Evolutionary conservation across 805 yeast genomes (phyloP).

Genomic region (Candida sonorensis): DNA sequence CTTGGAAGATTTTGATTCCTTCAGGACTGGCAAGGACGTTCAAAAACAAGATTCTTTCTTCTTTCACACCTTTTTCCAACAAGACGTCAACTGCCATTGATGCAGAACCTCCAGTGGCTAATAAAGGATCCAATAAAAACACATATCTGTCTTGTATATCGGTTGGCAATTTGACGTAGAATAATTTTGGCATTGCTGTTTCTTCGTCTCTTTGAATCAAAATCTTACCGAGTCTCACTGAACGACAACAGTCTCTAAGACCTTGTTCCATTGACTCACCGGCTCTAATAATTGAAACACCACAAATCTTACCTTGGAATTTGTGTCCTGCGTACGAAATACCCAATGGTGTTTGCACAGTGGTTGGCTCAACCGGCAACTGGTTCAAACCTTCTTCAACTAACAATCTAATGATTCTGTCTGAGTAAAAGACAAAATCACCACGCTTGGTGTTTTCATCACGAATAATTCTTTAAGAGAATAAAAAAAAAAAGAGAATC

Average conservation of each 20-base stretch:
- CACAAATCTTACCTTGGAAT: slow-evolving; percentile 91
- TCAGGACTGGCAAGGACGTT: slow-evolving; percentile 93
- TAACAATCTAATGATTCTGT: slow-evolving; percentile 84
- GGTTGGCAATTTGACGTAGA: slow-evolving; percentile 89
- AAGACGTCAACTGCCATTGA: slow-evolving; percentile 94
- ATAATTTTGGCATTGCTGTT: slow-evolving; percentile 86
- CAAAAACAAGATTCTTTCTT: slow-evolving; percentile 81
- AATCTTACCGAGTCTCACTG: slow-evolving; percentile 94
- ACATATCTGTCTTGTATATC: slow-evolving; percentile 87
- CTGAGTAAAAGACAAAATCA: slow-evolving; percentile 92
- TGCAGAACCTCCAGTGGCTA: slow-evolving; percentile 99
- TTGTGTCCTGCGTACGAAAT: slow-evolving; percentile 66
- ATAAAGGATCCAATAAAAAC: slow-evolving; percentile 90
- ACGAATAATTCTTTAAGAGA: slow-evolving; percentile 73
- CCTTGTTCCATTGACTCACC: slow-evolving; percentile 99
- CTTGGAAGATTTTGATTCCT: slow-evolving; percentile 75
- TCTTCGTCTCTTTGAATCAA: slow-evolving; percentile 97
- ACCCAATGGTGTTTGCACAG: slow-evolving; percentile 73
- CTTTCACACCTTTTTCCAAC: slow-evolving; percentile 77
- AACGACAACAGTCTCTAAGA: slow-evolving; percentile 91
- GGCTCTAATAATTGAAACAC: slow-evolving; percentile 96
- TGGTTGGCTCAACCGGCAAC: slow-evolving; percentile 71
- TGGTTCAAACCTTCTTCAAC: slow-evolving; percentile 96
- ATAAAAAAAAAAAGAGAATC: background rate
- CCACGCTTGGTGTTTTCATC: slow-evolving; percentile 74